These are phyloP conservation scores for Coffea canephora DNA, from an alignment of 257 asterid genomes.

Conservation along the genomic window DNA sequence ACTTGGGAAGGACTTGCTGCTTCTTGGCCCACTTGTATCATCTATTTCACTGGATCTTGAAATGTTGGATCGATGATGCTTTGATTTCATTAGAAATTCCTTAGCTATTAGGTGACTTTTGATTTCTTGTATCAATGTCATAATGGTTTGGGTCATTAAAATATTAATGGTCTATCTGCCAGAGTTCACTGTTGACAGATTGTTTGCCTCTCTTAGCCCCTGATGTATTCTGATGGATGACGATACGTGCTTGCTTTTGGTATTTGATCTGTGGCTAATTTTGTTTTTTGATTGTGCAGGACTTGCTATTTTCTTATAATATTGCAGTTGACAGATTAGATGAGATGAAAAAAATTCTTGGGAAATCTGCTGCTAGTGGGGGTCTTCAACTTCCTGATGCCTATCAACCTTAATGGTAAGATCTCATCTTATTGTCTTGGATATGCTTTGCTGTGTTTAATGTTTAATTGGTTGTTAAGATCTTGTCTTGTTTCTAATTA, in stretches of 20 bases:
- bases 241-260: background rate
- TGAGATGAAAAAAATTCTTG: slow-evolving; percentile 68
- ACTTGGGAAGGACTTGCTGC: too few relatives aligned
- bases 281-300: slow-evolving; percentile 36
- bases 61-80: background rate
- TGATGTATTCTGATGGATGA: background rate
- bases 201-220: too few relatives aligned
- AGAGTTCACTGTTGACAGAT: background rate
- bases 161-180: background rate
- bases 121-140: background rate
- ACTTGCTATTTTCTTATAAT: slow-evolving; percentile 77
- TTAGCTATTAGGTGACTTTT: background rate
- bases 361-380: slow-evolving; percentile 91
- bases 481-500: too few relatives aligned
- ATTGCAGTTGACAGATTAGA: slow-evolving; percentile 82
- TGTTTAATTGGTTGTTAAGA: too few relatives aligned
- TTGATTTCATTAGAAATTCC: background rate
- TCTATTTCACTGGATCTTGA: too few relatives aligned
- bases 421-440: background rate
- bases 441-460: background rate
- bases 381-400: slow-evolving; percentile 84
- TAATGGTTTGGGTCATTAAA: background rate
- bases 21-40: too few relatives aligned
- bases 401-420: slow-evolving; percentile 59
- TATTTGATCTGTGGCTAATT: background rate